Evolutionary conservation across 805 yeast genomes (phyloP).

Genomic region (Debaryomyces hansenii): DNA sequence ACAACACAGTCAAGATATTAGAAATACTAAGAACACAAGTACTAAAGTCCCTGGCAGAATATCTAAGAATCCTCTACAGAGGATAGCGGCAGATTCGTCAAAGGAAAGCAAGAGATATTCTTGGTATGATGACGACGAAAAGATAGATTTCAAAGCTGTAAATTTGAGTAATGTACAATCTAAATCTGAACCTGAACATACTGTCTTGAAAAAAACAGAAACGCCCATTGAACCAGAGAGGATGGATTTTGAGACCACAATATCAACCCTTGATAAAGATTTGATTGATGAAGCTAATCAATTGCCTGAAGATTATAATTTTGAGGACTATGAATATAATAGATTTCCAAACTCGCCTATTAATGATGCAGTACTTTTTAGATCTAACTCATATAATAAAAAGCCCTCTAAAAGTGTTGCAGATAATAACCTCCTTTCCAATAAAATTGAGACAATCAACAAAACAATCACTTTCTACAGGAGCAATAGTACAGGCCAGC

Average conservation of each 20-base stretch:
- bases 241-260: slow-evolving; percentile 1
- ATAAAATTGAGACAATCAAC: slow-evolving; percentile 35
- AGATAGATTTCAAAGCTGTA: slow-evolving; percentile 11
- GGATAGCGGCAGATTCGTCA: background rate
- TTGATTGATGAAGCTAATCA: slow-evolving; percentile 36
- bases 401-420: slow-evolving; percentile 29
- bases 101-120: slow-evolving; percentile 21
- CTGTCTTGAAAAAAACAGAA: background rate
- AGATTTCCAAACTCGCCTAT: background rate
- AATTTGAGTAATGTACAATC: background rate
- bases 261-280: slow-evolving; percentile 24
- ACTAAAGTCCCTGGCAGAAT: background rate
- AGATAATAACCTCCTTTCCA: slow-evolving; percentile 23
- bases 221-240: background rate
- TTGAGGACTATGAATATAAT: slow-evolving; percentile 24
- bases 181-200: background rate
- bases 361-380: slow-evolving; percentile 14
- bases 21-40: background rate
- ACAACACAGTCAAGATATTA: background rate
- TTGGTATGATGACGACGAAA: slow-evolving; percentile 31
- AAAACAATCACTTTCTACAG: slow-evolving; percentile 45
- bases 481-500: slow-evolving; percentile 19
- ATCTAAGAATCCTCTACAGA: slow-evolving; percentile 2
- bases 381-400: slow-evolving; percentile 41
- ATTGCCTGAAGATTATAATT: slow-evolving; percentile 40